These are phyloP conservation scores for Alternaria rosae DNA, from an alignment of 2,329 filamentous ascomycete genomes.

Conservation along the genomic window DNA sequence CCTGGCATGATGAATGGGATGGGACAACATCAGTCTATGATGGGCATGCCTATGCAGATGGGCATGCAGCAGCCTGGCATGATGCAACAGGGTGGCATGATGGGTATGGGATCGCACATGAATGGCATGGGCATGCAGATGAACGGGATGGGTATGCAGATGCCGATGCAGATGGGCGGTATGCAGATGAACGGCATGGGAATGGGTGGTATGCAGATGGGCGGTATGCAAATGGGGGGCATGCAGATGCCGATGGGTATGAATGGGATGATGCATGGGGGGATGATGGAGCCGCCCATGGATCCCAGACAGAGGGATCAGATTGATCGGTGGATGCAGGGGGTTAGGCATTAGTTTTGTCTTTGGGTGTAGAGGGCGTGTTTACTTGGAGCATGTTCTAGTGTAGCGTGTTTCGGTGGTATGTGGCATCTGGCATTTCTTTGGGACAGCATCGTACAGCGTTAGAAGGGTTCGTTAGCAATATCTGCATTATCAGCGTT, in stretches of 20 bases:
- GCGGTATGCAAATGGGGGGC: neutral
- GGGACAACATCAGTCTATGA: conserved; percentile 11
- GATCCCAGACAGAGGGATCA: conserved; percentile 61
- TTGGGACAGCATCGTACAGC: neutral
- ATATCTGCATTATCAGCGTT: neutral
- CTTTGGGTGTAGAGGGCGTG: neutral
- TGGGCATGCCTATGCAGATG: conserved; percentile 11
- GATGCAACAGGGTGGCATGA: conserved; percentile 8
- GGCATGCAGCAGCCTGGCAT: conserved; percentile 8
- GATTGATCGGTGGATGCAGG: conserved; percentile 67
- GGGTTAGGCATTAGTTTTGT: conserved; percentile 37
- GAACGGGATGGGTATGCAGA: conserved; percentile 15
- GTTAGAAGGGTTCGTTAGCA: neutral
- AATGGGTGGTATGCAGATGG: conserved; percentile 13
- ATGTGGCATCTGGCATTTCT: neutral
- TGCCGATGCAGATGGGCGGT: neutral
- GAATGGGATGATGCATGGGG: conserved; percentile 29
- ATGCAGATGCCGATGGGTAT: conserved; percentile 25
- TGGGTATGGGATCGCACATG: conserved; percentile 7
- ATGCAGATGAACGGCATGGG: conserved; percentile 18
- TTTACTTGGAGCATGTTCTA: neutral
- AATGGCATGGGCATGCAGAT: conserved; percentile 14
- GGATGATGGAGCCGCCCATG: conserved; percentile 43
- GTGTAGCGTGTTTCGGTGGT: neutral
- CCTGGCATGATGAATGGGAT: conserved; percentile 28